Evolutionary conservation across 192 early-diverging fungal species (phyloP), one percentile per base, ranked within the genome.

Genomic region (Gryganskiella cystojenkinii): DNA sequence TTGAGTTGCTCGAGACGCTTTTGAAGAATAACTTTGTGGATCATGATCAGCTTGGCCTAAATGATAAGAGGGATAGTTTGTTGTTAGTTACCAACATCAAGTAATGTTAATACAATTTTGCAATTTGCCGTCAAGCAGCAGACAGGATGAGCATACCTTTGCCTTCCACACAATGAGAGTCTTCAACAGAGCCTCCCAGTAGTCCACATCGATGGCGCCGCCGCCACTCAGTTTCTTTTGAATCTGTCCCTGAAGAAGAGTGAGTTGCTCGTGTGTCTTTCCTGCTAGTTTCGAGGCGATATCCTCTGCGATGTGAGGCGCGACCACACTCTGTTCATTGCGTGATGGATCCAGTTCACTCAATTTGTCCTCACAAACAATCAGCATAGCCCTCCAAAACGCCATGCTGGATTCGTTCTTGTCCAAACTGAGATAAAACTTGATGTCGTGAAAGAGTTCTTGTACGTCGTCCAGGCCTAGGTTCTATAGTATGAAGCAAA

Each of bases 321-420:
- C 81, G 1, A 89, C 84, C 30, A 83, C 83, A 56, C 83, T 81
- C 19, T 75, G 59, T 11, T 61, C 71, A 7, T 49, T 45, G 2
- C 66, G 61, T 3, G 61, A 31, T 20, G 25, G n/a, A 43, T 72
- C 63, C 55, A 89, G 64, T 43, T 88, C 83, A 10, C 66, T 61
- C 27, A 95, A 67, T 51, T 86, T 86, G 42, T 92, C 93, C 31
- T 93, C 87, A 54, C 90, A 92, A 27, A 96, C 93, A 20, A 94
- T 83, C 28, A 93, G 81, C 90, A 98, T 88, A 45, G 91, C 85
- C 51, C 88, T 84, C 97, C 97, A 99, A 65, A 99, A 99, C 56
- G 90, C 87, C 13, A 87, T 64, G 56, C 93, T 94, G 7, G 86
- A 85, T 14, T 84, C 82, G 45, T 94, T 86, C 56, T 86, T 94